Percentiles rank a stretch among this genome's conserved stretches.
phyloP scores from a whole-genome alignment of 495 filamentous ascomycete genomes.

The Penicillium coprophilum region DNA sequence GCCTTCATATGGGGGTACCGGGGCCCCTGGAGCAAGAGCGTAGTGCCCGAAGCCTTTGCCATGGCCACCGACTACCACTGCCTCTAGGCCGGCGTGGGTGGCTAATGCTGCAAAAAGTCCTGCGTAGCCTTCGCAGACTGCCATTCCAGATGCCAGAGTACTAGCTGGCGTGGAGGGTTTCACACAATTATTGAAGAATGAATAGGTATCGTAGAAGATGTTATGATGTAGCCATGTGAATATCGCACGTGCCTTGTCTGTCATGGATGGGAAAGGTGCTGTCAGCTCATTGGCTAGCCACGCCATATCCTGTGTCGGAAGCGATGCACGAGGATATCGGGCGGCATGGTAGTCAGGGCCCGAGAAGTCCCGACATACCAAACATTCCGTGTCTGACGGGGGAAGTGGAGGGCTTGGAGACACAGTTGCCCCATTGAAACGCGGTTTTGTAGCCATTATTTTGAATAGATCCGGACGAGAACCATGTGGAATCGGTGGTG shows the following conservation, averaged over 20 bases:
- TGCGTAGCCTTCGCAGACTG: constrained; percentile 92
- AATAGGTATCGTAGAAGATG: constrained; percentile 74
- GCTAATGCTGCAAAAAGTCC: constrained; percentile 76
- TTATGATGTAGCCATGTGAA: constrained; percentile 98
- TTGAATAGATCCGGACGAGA: constrained; percentile 60
- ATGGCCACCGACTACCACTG: constrained; percentile 69
- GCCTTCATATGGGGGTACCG: constrained; percentile 55
- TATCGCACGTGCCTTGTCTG: constrained; percentile 87
- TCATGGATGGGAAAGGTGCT: constrained; percentile 71
- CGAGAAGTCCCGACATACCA: constrained; percentile 85
- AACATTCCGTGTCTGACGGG: constrained; percentile 51
- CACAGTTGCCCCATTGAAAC: constrained; percentile 26
- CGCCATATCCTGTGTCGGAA: constrained; percentile 62
- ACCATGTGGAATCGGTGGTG: constrained; percentile 57
- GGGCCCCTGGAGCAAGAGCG: constrained; percentile 52
- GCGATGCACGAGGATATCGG: constrained; percentile 66
- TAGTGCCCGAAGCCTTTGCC: constrained; percentile 81
- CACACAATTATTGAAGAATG: constrained; percentile 71
- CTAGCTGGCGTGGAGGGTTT: constrained; percentile 63
- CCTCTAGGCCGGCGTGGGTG: constrained; percentile 68
- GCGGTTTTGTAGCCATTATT: constrained; percentile 55
- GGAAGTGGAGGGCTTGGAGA: constrained; percentile 16
- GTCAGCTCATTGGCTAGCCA: constrained; percentile 78
- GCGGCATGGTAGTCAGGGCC: constrained; percentile 75
- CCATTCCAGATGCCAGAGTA: constrained; percentile 69